A percentile compares a stretch with the other conserved stretches of the same genome.
phyloP scores from a whole-genome alignment of 805 yeast genomes.

The Wickerhamiella kurtzmanii region DNA sequence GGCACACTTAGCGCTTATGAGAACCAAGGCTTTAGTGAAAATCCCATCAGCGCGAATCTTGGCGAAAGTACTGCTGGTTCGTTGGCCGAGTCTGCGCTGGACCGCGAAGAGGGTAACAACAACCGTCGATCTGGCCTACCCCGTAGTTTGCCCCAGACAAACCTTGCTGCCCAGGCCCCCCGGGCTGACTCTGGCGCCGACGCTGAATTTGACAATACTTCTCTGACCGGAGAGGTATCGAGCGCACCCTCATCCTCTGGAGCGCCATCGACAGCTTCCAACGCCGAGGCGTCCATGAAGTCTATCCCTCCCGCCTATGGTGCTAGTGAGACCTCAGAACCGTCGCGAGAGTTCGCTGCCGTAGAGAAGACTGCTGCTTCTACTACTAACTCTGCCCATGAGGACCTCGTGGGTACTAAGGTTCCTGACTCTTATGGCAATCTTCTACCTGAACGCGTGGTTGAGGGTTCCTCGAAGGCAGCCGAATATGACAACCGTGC shows the following conservation, averaged over 20 bases:
- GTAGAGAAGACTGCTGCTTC: not conserved
- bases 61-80: not conserved
- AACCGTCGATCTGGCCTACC: conserved; percentile 4
- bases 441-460: not conserved
- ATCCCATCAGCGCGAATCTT: not conserved
- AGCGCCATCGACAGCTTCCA: not conserved
- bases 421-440: not conserved
- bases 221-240: not conserved
- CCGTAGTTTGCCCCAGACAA: conserved; percentile 17
- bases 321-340: too few species aligned
- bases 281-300: not conserved
- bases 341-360: not conserved
- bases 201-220: not conserved
- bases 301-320: not conserved
- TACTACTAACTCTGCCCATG: not conserved
- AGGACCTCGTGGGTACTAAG: not conserved
- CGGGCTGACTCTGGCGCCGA: not conserved
- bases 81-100: not conserved
- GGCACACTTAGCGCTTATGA: too few species aligned
- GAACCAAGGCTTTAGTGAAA: too few species aligned
- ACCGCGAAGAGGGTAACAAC: not conserved
- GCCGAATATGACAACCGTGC: not conserved
- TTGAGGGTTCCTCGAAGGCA: not conserved
- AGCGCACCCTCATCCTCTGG: too few species aligned
- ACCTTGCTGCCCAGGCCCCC: conserved; percentile 5